Percentiles rank a stretch among this genome's conserved stretches.
Evolutionary conservation across 2,329 filamentous ascomycete species (phyloP).

Genomic region (Exophiala spinifera): DNA sequence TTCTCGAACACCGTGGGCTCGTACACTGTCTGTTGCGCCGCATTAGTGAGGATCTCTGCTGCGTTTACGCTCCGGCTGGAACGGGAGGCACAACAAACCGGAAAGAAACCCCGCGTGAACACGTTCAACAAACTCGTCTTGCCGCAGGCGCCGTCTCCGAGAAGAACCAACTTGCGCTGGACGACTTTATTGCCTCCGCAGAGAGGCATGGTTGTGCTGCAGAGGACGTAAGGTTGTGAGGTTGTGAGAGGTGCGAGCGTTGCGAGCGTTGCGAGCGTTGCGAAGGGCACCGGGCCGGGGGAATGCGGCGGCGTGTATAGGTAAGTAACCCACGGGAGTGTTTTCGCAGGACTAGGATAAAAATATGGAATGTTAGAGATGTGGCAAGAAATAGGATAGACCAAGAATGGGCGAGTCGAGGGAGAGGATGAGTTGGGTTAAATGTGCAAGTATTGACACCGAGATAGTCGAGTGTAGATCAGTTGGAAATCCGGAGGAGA

Average conservation of each 20-base stretch:
- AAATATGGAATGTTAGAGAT: not conserved
- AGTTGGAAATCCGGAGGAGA: not conserved
- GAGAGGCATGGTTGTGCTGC: constrained; percentile 46
- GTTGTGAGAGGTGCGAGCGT: too few species aligned
- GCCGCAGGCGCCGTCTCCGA: constrained; percentile 57
- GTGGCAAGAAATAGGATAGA: not conserved
- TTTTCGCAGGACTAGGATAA: too few species aligned
- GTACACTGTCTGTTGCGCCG: constrained; percentile 49
- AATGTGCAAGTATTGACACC: not conserved
- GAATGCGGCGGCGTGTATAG: too few species aligned
- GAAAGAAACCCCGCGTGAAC: constrained; percentile 91
- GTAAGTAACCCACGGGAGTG: too few species aligned
- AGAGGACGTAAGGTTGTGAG: not conserved
- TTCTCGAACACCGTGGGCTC: constrained; percentile 63
- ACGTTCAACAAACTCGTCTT: constrained; percentile 98
- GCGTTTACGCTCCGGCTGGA: not conserved
- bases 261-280: not conserved
- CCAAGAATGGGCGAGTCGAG: too few species aligned
- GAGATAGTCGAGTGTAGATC: constrained; percentile 5
- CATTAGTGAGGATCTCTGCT: constrained; percentile 67
- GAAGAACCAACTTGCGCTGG: constrained; percentile 91
- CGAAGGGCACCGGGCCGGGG: not conserved
- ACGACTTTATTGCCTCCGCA: constrained; percentile 78
- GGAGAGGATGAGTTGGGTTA: not conserved
- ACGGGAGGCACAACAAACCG: constrained; percentile 53